Evolutionary conservation across 345 rosid species (phyloP), one percentile per base, ranked within the genome.

Genomic region (Gynandropsis gynandra): DNA sequence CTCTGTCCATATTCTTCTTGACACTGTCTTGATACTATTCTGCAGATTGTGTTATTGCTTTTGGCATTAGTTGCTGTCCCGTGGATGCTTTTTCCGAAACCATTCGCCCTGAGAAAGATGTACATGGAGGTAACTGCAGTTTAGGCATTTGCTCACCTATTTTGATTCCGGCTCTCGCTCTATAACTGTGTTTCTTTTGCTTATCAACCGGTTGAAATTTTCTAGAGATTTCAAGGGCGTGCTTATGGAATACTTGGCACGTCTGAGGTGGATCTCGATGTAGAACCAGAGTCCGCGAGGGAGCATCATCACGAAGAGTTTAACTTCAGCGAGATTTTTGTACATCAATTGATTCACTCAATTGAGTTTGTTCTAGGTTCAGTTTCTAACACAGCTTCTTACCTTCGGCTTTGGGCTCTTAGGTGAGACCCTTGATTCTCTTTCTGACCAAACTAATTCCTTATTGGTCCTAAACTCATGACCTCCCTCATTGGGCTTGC

Each of bases 331-430:
- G 98, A 90, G 80, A 73, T 87, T 56, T 90, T 90, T 77, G 98
- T 90, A 78, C 98, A 90, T 79, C 98, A 90, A 74, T 73, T 90
- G 96, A 87, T 90, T 71, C 96, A 90, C 73, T 90, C 96, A 48
- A 87, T 90, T 60, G 98, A 90, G 73, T 87, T 87, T 56, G 85
- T 90, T 63, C 85, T 90, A 29, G 98, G 95, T 47, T 81, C 98
- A 62, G 96, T 90, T 62, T 90, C 98, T 47, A 90, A 90, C 72
- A 90, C 96, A 24, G 96, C 98, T 56, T 90, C 98, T 17, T 90
- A 87, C 75, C 96, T 90, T 74, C 96, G 98, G 62, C 95, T 90
- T 45, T 90, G 98, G 98, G 96, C 98, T 61, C 81, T 87, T 68
- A 90, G 98, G 98, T 82, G 72, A 35, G 56, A 16, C 18, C 36